Conservation (phyloP, 2,329 filamentous ascomycete species). For the Cytospora piceicola region DNA sequence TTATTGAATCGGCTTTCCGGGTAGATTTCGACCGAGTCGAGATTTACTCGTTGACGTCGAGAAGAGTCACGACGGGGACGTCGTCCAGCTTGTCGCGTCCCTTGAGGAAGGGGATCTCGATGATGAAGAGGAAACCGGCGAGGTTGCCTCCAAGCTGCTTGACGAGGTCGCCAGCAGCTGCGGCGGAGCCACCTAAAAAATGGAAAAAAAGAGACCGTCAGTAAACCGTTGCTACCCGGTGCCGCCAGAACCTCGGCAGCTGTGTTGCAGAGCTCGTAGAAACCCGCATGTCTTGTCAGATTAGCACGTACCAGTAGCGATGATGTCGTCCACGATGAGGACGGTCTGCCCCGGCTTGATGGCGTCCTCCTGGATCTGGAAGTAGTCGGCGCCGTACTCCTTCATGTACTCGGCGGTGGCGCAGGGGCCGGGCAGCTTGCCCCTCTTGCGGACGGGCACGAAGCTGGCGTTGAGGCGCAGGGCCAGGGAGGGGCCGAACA, state of each 20-base stretch:
- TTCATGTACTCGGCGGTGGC: slow-evolving; percentile 87
- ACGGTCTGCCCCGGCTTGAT: slow-evolving; percentile 88
- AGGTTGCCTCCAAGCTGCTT: slow-evolving; percentile 83
- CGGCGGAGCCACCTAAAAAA: slow-evolving; percentile 81
- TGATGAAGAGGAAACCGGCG: slow-evolving; percentile 90
- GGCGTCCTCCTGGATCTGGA: slow-evolving; percentile 91
- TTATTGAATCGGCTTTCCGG: neutral
- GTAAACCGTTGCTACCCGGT: neutral
- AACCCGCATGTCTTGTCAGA: slow-evolving; percentile 9
- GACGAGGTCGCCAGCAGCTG: slow-evolving; percentile 84
- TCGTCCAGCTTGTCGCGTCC: slow-evolving; percentile 87
- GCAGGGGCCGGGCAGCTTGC: slow-evolving; percentile 90
- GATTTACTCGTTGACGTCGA: slow-evolving; percentile 54
- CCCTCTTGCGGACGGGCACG: slow-evolving; percentile 91
- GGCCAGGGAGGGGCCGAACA: slow-evolving; percentile 90
- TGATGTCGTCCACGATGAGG: slow-evolving; percentile 95
- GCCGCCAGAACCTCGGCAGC: neutral
- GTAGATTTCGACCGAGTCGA: neutral
- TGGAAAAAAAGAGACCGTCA: slow-evolving; percentile 27
- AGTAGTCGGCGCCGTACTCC: slow-evolving; percentile 93
- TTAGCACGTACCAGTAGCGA: slow-evolving; percentile 80
- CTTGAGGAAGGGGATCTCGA: slow-evolving; percentile 92
- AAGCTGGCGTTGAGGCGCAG: slow-evolving; percentile 82
- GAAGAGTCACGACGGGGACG: slow-evolving; percentile 77
- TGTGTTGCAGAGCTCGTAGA: neutral